Conservation (phyloP, 2,329 filamentous ascomycete genomes). For the Trichophyton mentagrophytes region DNA sequence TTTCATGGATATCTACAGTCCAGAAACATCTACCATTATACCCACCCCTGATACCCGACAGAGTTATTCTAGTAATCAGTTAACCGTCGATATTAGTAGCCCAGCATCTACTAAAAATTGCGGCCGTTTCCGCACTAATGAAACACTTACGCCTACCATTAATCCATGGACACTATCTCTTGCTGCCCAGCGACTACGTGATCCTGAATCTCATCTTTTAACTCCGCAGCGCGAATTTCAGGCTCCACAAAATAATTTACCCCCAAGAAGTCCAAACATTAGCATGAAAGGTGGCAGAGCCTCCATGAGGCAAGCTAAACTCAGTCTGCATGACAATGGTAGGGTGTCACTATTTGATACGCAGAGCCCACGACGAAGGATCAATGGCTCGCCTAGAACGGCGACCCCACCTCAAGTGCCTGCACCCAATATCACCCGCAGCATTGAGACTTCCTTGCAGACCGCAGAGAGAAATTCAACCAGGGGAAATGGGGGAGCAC, state of each 20-base stretch:
- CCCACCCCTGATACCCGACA: not conserved
- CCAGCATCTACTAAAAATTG: no score
- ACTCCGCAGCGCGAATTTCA: slow-evolving; percentile 10
- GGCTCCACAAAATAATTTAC: not conserved
- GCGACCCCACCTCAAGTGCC: not conserved
- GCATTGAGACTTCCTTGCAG: not conserved
- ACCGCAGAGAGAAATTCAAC: not conserved
- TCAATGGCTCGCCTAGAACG: not conserved
- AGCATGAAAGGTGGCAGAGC: not conserved
- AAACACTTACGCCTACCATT: not conserved
- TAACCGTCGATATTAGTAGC: not conserved
- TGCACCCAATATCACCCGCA: not conserved
- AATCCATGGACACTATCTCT: slow-evolving; percentile 28
- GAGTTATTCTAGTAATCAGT: not conserved
- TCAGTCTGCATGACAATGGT: not conserved
- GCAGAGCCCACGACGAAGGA: not conserved
- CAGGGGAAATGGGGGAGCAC: not conserved
- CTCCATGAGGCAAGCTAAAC: not conserved
- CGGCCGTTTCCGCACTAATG: not conserved
- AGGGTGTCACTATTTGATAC: not conserved
- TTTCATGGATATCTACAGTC: slow-evolving; percentile 27
- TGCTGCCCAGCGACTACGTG: not conserved
- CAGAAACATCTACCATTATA: slow-evolving; percentile 13
- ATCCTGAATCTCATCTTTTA: slow-evolving; percentile 12
- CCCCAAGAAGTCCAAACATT: not conserved